Base-by-base conservation (phyloP, 2,329 filamentous ascomycete species). In the Simplicillium sp. region DNA sequence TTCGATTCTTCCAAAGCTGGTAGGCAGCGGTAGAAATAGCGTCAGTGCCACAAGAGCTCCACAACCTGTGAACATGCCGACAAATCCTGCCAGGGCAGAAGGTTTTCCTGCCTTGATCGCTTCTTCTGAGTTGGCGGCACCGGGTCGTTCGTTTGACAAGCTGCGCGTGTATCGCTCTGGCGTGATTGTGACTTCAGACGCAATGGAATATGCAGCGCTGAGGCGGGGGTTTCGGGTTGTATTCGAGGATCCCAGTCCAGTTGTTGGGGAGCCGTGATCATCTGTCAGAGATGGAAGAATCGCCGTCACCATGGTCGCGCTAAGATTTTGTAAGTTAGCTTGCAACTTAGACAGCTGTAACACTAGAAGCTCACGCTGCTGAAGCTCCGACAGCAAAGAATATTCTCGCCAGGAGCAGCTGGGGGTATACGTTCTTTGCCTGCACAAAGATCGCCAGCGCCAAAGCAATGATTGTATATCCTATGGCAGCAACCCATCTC, bases 291-390 rank as follows among this genome's bases (percentile, higher is more conserved):
- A 81, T 2, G 92, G 92, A 17, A 98, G 70, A 36, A 94, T 87
- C 3, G 92, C 92, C 8, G 92, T 97, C 15, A 98, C 92, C 92
- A 98, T 98, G 1, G 92, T 97, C 12, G 88, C 75, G 5, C 75
- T 79, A 41, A 11, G 45, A 3, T 41, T 34, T n/a, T 14, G 17
- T 43, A 33, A 39, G 39, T 46, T 33, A 47, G 38, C 35, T 35
- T n/a, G 11, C 4, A 3, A 11, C 12, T 14, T 2, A n/a, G n/a
- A 16, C 18, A 34, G 18, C 8, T 34, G 34, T 9, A 25, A 39
- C 58, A 3, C n/a, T 15, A 29, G 7, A 8, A 5, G 60, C 73
- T 65, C 56, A 89, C 72, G 85, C 80, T 16, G 90, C 92, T n/a
- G 89, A 88, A 15, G 86, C 92, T 17, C 92, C 92, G 14, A 96